Base-by-base conservation (phyloP, 768 basidiomycete species). In the Calocybe cyanea region DNA sequence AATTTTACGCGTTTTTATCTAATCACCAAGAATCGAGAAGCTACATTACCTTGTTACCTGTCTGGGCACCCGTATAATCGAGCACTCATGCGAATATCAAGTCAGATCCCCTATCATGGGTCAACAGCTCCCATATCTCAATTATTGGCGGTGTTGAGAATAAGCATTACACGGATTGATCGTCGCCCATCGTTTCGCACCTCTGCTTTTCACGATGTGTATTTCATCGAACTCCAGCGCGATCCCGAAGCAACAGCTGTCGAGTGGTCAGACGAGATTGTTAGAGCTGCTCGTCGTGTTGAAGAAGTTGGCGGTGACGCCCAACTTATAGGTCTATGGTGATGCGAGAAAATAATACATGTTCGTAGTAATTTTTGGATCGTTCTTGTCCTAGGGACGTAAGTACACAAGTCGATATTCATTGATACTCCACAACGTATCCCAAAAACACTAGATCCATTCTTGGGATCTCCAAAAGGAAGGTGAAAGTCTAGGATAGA, bases 1-100 rank as follows among this genome's bases (percentile, higher is more conserved):
- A 87, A 88, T 53, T 77, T 69, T 41, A 88, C 87, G 4, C 77
- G 85, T 33, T 88, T 88, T 64, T 85, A 77, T 53, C 64, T 87
- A 37, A 52, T 87, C 46, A 66, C 75, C 3, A 60, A 66, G 23
- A 65, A 69, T 11, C 56, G 54, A 28, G 57, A 69, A 3, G 48
- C 51, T 15, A 8, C 31, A 43, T 7, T 51, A 31, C 35, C 51
- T 34, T 46, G 52, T 42, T 24, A 28, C 38, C 31, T 17, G 24
- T 20, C 24, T 17, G 32, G 41, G 37, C 42, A 36, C 37, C 20
- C 45, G 25, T 43, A 45, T 30, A 50, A 53, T 38, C 66, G 59
- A 39, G 70, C 65, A 21, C 61, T 73, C 2, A 41, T 72, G 34
- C 63, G 63, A 20, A 43, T 70, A 42, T 53, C 53, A 43, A 41